Evolutionary conservation across 2,329 filamentous ascomycete species (phyloP).

Genomic region (Magnaporthiopsis rhizophila): DNA sequence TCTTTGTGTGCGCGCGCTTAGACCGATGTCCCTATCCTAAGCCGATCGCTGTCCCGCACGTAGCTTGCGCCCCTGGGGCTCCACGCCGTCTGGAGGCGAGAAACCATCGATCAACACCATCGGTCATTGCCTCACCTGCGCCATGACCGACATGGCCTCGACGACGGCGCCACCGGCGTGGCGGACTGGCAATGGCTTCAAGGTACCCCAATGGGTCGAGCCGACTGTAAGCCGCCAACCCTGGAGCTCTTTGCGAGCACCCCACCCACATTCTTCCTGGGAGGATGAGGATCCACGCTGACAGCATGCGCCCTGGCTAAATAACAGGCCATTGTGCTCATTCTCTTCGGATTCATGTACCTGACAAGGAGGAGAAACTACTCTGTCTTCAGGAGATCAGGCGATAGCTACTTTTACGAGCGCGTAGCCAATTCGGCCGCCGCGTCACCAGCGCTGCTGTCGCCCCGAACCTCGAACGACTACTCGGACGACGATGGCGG

Average conservation of each 20-base stretch:
- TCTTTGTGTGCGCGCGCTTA: background rate
- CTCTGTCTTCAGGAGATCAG: constrained; percentile 20
- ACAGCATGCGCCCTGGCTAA: background rate
- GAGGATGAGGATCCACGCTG: too few relatives aligned
- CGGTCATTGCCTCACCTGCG: too few relatives aligned
- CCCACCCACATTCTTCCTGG: too few relatives aligned
- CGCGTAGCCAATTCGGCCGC: constrained; percentile 7
- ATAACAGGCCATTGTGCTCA: constrained; percentile 26
- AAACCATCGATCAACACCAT: background rate
- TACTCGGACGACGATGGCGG: constrained; percentile 11
- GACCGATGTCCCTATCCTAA: background rate
- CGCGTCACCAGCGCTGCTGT: constrained; percentile 11
- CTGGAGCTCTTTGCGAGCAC: background rate
- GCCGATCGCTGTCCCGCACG: background rate
- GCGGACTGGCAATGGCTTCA: constrained; percentile 13
- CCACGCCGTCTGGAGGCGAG: background rate
- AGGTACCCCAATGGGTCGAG: constrained; percentile 26
- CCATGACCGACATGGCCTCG: background rate
- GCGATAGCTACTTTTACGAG: constrained; percentile 1
- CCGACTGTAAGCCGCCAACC: constrained; percentile 20
- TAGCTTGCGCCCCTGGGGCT: background rate
- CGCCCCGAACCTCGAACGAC: constrained; percentile 14
- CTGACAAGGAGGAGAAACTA: constrained; percentile 27
- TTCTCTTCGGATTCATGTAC: constrained; percentile 29
- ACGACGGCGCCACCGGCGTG: constrained; percentile 4